phyloP scores from a whole-genome alignment of 2,329 filamentous ascomycete genomes.

The Ceratocystis alfenasii region DNA sequence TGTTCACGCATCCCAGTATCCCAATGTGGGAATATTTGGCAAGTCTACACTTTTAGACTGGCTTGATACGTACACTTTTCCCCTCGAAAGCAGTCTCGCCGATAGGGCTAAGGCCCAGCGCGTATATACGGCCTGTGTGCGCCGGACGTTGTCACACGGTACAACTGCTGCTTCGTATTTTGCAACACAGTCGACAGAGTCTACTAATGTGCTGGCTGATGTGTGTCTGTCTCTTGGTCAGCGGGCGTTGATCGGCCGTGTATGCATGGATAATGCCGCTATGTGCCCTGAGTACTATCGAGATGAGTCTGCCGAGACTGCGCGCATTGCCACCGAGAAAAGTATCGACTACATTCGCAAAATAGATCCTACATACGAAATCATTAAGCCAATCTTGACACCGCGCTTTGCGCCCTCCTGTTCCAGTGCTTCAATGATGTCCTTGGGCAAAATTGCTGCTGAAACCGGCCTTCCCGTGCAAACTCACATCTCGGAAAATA shows the following conservation, averaged over 20 bases:
- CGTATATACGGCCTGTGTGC: constrained; percentile 68
- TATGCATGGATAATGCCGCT: constrained; percentile 74
- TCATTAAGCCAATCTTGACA: constrained; percentile 72
- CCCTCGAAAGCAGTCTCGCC: constrained; percentile 67
- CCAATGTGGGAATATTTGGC: constrained; percentile 87
- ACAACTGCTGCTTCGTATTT: constrained; percentile 95
- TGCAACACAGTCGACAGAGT: constrained; percentile 72
- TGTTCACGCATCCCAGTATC: constrained; percentile 88
- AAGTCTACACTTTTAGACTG: constrained; percentile 86
- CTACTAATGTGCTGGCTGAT: constrained; percentile 83
- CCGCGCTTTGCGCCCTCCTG: constrained; percentile 56
- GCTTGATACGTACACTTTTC: constrained; percentile 91
- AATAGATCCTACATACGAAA: constrained; percentile 51
- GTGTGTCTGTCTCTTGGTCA: constrained; percentile 72
- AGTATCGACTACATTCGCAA: constrained; percentile 53
- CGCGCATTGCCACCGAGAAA: constrained; percentile 43
- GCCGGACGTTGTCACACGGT: constrained; percentile 72
- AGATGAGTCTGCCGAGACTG: constrained; percentile 52
- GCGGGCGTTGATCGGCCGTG: constrained; percentile 77
- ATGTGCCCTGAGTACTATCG: constrained; percentile 66
- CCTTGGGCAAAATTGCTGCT: constrained; percentile 52
- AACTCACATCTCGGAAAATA: constrained; percentile 84
- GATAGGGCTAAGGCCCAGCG: constrained; percentile 49
- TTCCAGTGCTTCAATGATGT: constrained; percentile 45
- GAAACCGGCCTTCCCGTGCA: constrained; percentile 59